Base-by-base conservation (phyloP, 2,329 filamentous ascomycete genomes). In the Lanzia echinophila region DNA sequence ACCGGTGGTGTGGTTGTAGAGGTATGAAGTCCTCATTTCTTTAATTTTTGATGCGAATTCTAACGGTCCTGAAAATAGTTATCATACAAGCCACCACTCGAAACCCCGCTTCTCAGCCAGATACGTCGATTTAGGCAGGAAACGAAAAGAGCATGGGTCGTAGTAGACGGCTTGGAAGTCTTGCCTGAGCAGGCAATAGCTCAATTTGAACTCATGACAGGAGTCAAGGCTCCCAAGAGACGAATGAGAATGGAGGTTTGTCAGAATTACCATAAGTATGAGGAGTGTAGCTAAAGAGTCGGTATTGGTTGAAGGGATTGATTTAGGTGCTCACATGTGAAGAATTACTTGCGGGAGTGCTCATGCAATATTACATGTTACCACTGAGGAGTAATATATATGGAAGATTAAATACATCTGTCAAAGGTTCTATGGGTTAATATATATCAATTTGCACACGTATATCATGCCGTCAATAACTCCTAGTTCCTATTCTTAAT, bases 121-220 rank as follows among this genome's bases (percentile, higher is more conserved):
- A 82, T 88, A 52, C 60, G 66, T 2, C 54, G 51, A 15, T 56
- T 68, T 12, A 77, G 83, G 17, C 71, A 66, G 47, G 60, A 66
- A 67, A 74, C 81, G 19, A 72, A 81, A 53, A 73, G 77, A 59
- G 77, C 87, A 39, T 91, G 87, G 87, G 83, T 90, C 0, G 76
- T 87, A 17, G 81, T 90, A 68, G 86, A 90, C 63, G 87, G 87
- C 0, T 72, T 91, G 12, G 87, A 91, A 62, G 76, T 90, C 45
- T 69, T 92, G 13, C 86, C 86, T 0, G 88, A 91, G 66, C 87
- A 91, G 65, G 88, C 85, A 0, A 88, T 88, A 69, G 87, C 87
- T 1, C 87, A 91, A 63, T 92, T 91, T 64, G 88, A 92, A 69
- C 70, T 91, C 2, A 89, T 91, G 66, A 90, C 87, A 0, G 87